Evolutionary conservation across 345 rosid species (phyloP).

Genomic region (Clausena lansium): DNA sequence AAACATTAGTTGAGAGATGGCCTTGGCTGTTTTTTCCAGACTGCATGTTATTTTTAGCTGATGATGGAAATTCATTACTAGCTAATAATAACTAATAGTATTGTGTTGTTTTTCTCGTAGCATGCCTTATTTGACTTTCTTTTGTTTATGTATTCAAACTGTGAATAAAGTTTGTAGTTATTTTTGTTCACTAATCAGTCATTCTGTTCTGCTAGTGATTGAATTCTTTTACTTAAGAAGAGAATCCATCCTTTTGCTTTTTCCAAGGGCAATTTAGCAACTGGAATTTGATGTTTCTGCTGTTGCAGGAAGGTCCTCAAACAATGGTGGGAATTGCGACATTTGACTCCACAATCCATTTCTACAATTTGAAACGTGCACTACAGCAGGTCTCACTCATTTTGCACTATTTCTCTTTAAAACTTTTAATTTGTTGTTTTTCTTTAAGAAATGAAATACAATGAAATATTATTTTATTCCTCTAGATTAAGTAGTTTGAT

Average conservation of each 20-base stretch:
- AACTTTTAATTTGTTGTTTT: background rate
- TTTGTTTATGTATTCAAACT: background rate
- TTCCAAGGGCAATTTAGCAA: background rate
- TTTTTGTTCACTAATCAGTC: background rate
- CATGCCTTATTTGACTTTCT: background rate
- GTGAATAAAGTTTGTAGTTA: background rate
- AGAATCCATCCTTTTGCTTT: background rate
- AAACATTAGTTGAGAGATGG: background rate
- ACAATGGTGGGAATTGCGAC: slow-evolving; percentile 98
- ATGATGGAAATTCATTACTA: background rate
- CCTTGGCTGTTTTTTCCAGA: background rate
- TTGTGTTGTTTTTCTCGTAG: background rate
- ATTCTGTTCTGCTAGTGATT: background rate
- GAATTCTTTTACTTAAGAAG: background rate
- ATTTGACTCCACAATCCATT: slow-evolving; percentile 92
- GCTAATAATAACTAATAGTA: background rate
- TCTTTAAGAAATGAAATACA: background rate
- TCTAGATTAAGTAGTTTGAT: background rate
- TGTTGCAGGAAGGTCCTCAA: slow-evolving; percentile 91
- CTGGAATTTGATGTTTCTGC: slow-evolving; percentile 8
- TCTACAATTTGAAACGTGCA: slow-evolving; percentile 94
- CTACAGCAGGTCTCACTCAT: slow-evolving; percentile 56
- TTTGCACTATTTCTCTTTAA: background rate
- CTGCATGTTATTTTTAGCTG: background rate
- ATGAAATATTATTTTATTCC: background rate